Percentiles rank a stretch among this genome's conserved stretches.
Evolutionary conservation across 345 rosid species (phyloP).

Genomic region (Eucalyptus camaldulensis): DNA sequence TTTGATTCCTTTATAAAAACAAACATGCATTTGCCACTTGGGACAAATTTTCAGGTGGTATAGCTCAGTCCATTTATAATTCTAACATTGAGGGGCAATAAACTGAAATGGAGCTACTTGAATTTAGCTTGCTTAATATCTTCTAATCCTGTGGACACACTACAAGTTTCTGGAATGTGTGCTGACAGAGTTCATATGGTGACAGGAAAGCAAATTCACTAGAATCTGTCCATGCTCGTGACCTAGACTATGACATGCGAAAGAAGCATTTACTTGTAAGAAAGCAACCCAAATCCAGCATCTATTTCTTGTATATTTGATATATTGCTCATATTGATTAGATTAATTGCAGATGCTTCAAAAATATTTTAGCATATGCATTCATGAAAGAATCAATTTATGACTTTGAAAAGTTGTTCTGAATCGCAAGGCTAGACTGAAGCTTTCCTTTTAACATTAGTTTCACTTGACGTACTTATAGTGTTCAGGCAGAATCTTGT

Average conservation of each 20-base stretch:
- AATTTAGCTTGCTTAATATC: neutral
- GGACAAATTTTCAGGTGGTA: neutral
- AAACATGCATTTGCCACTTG: neutral
- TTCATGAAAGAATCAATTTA: neutral
- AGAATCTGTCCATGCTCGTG: conserved; percentile 48
- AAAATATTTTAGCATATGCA: neutral
- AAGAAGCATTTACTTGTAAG: conserved; percentile 71
- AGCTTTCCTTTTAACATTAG: neutral
- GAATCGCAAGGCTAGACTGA: neutral
- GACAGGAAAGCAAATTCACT: conserved; percentile 67
- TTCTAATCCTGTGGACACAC: neutral
- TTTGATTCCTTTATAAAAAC: neutral
- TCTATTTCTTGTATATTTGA: neutral
- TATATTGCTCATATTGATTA: neutral
- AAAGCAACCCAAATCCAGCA: neutral
- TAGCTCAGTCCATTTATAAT: neutral
- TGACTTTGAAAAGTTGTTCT: neutral
- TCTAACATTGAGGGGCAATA: neutral
- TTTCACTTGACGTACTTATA: neutral
- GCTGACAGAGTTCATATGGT: neutral
- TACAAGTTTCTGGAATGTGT: neutral
- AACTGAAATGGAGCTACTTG: neutral
- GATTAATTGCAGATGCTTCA: neutral
- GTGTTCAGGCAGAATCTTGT: neutral
- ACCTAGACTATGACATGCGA: conserved; percentile 50